phyloP scores from a whole-genome alignment of 208 protist genomes.

The Leishmania major region DNA sequence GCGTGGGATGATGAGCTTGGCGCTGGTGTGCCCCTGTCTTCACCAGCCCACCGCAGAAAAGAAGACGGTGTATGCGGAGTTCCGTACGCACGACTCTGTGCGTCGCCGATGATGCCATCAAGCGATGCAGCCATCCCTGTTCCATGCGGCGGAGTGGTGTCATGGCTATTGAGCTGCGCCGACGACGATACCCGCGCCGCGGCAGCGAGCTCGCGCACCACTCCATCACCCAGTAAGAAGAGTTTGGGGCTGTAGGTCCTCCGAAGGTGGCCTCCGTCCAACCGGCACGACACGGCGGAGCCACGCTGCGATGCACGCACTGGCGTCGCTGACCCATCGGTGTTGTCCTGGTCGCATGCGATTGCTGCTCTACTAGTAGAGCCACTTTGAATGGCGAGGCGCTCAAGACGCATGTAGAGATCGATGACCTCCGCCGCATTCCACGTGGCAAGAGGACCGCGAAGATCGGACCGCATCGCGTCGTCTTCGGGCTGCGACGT shows the following conservation, averaged over 20 bases:
- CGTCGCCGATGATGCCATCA: background rate
- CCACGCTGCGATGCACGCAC: no score
- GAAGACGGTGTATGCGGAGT: background rate
- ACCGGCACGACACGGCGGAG: no score
- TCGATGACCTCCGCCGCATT: constrained; percentile 25
- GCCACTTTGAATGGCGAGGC: constrained; percentile 32
- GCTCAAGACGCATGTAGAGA: constrained; percentile 41
- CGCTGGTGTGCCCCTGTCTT: background rate
- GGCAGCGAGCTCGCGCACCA: constrained; percentile 6
- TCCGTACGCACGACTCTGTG: background rate
- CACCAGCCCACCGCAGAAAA: background rate
- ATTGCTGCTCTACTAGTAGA: background rate
- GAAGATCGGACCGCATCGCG: background rate
- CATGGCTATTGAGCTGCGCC: background rate
- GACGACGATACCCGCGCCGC: background rate
- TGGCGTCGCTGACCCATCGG: no score
- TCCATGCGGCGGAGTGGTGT: background rate
- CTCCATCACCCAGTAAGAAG: constrained; percentile 33
- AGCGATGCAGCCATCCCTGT: background rate
- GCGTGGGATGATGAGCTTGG: background rate
- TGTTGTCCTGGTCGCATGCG: background rate
- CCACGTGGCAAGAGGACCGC: background rate
- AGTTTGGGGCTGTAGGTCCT: constrained; percentile 13
- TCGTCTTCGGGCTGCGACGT: background rate
- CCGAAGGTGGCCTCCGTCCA: background rate